Evolutionary conservation across 768 basidiomycete species (phyloP).

Genomic region (Tricholoma saponaceum): DNA sequence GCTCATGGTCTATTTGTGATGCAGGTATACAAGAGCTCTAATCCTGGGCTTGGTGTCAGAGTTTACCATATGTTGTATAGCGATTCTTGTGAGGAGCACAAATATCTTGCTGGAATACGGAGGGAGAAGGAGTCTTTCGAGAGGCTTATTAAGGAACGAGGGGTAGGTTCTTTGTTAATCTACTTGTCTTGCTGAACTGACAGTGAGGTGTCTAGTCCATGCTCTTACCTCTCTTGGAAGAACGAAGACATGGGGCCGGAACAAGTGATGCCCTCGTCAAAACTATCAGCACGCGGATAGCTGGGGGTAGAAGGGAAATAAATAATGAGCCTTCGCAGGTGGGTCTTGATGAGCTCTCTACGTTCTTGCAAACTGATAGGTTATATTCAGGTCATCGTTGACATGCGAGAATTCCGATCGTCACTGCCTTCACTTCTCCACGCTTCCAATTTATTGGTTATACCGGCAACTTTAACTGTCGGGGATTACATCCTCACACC

Average conservation of each 20-base stretch:
- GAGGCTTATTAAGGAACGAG: constrained; percentile 86
- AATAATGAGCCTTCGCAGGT: constrained; percentile 65
- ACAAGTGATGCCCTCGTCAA: constrained; percentile 63
- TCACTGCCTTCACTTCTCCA: constrained; percentile 88
- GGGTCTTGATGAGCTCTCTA: constrained; percentile 3
- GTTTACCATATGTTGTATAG: constrained; percentile 97
- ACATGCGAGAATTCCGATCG: constrained; percentile 95
- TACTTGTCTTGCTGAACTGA: neutral
- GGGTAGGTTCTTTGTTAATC: constrained; percentile 45
- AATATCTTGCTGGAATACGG: constrained; percentile 84
- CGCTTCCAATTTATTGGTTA: constrained; percentile 69
- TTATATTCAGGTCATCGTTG: constrained; percentile 76
- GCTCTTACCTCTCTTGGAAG: constrained; percentile 80
- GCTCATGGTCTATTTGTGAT: neutral
- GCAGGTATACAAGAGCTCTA: constrained; percentile 82
- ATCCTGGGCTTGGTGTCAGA: constrained; percentile 77
- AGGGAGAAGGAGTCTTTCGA: constrained; percentile 95
- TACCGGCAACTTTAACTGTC: constrained; percentile 91
- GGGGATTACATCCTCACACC: constrained; percentile 96
- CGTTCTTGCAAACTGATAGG: neutral
- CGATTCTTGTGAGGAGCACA: constrained; percentile 92
- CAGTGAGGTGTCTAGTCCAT: constrained; percentile 54
- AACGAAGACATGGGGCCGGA: constrained; percentile 36
- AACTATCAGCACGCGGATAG: constrained; percentile 80
- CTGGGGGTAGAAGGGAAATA: constrained; percentile 75